Evolutionary conservation across 2,329 filamentous ascomycete species (phyloP).

Genomic region (Colletotrichum australisinense): DNA sequence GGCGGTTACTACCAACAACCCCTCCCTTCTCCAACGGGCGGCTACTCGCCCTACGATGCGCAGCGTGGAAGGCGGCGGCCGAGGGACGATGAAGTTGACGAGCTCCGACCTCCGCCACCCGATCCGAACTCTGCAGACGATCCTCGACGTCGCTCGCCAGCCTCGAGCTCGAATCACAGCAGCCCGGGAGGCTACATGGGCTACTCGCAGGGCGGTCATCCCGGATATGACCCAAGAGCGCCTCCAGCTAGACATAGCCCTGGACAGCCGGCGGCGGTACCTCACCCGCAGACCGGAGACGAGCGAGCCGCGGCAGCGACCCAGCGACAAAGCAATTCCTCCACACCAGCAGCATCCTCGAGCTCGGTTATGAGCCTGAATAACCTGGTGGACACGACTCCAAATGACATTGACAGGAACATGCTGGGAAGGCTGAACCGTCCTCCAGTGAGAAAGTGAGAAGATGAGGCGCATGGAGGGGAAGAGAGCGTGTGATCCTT

Average conservation of each 20-base stretch:
- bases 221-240: slow-evolving; percentile 25
- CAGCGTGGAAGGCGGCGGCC: slow-evolving; percentile 48
- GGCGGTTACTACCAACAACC: slow-evolving; percentile 52
- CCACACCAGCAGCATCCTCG: slow-evolving; percentile 42
- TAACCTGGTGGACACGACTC: slow-evolving; percentile 58
- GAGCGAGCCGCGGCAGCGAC: slow-evolving; percentile 50
- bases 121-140: slow-evolving; percentile 56
- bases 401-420: slow-evolving; percentile 63
- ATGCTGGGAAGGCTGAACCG: slow-evolving; percentile 65
- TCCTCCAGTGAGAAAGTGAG: slow-evolving; percentile 37
- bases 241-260: slow-evolving; percentile 50
- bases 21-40: slow-evolving; percentile 57
- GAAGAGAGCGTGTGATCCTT: slow-evolving; percentile 9
- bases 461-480: slow-evolving; percentile 5
- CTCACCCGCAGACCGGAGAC: slow-evolving; percentile 45
- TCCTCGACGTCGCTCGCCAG: slow-evolving; percentile 62
- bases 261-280: slow-evolving; percentile 49
- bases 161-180: slow-evolving; percentile 59
- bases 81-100: slow-evolving; percentile 54
- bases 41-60: slow-evolving; percentile 53
- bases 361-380: slow-evolving; percentile 65
- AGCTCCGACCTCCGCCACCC: slow-evolving; percentile 59
- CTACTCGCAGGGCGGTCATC: slow-evolving; percentile 22
- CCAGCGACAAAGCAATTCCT: slow-evolving; percentile 48
- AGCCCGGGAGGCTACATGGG: slow-evolving; percentile 53